These are phyloP conservation scores for Malassezia equina DNA, from an alignment of 1,284 basidiomycete species.

Conservation along the genomic window DNA sequence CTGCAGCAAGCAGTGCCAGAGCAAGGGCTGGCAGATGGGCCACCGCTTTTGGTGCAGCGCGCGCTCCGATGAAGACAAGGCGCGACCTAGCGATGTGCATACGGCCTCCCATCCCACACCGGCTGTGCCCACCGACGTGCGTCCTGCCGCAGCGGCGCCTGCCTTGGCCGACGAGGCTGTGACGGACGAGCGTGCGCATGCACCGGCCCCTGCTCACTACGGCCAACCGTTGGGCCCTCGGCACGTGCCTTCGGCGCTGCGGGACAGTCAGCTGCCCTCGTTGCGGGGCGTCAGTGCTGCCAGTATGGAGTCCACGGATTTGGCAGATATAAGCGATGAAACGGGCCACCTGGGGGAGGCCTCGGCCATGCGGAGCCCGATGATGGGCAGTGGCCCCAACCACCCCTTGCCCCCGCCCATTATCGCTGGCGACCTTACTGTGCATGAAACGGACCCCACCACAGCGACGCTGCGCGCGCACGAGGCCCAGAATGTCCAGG, in stretches of 20 bases:
- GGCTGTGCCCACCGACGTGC: neutral
- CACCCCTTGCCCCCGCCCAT: conserved; percentile 35
- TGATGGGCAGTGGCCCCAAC: conserved; percentile 18
- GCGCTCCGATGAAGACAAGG: conserved; percentile 34
- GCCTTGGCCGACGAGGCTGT: neutral
- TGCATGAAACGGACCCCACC: conserved; percentile 11
- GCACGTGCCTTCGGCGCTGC: conserved; percentile 22
- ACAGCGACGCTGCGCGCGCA: conserved; percentile 11
- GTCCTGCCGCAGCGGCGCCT: neutral
- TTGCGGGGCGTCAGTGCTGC: conserved; percentile 31
- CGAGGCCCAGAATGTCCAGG: conserved; percentile 15
- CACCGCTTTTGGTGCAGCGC: conserved; percentile 60
- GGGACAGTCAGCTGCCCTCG: conserved; percentile 21
- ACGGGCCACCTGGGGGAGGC: conserved; percentile 24
- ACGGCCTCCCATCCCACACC: neutral
- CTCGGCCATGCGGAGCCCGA: conserved; percentile 19
- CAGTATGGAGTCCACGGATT: conserved; percentile 29
- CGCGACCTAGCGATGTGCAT: neutral
- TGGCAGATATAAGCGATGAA: conserved; percentile 33
- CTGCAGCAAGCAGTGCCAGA: conserved; percentile 95
- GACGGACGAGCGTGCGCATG: neutral
- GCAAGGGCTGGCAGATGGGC: conserved; percentile 90
- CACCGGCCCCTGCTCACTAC: conserved; percentile 2
- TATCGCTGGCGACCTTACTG: conserved; percentile 21
- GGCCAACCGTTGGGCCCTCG: conserved; percentile 20